Conservation (phyloP, 1,284 basidiomycete species). For the Trichosporon ovoides region DNA sequence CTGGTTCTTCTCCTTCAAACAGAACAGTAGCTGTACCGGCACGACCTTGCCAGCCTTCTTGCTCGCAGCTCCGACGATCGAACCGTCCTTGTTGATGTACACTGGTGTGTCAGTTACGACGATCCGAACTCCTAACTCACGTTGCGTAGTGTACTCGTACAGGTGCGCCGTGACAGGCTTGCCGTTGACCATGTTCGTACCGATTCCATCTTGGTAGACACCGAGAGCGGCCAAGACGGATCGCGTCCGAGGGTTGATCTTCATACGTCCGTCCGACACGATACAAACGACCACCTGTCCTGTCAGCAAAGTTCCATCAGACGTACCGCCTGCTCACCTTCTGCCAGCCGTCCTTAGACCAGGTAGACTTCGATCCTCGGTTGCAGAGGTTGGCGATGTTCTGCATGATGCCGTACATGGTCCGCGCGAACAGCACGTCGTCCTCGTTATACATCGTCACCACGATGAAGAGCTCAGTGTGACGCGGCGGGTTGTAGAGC, state of each 20-base stretch:
- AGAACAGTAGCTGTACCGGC: constrained; percentile 90
- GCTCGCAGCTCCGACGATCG: constrained; percentile 66
- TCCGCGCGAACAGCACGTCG: constrained; percentile 69
- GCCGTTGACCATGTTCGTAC: constrained; percentile 82
- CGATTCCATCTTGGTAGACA: constrained; percentile 80
- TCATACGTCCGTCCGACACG: constrained; percentile 71
- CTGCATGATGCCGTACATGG: constrained; percentile 89
- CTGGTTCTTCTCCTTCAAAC: constrained; percentile 80
- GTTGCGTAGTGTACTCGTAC: constrained; percentile 89
- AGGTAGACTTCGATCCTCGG: constrained; percentile 64
- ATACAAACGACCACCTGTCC: constrained; percentile 53
- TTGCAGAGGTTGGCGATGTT: constrained; percentile 54
- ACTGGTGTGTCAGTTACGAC: constrained; percentile 53
- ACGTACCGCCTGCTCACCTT: constrained; percentile 59
- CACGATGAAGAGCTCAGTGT: constrained; percentile 72
- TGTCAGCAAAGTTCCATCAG: constrained; percentile 50
- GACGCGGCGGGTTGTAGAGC: constrained; percentile 70
- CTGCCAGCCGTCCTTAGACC: constrained; percentile 97
- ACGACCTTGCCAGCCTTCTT: constrained; percentile 57
- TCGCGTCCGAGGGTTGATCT: constrained; percentile 79
- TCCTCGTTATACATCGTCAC: constrained; percentile 79
- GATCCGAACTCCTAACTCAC: constrained; percentile 51
- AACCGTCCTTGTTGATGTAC: constrained; percentile 70
- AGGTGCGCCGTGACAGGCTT: constrained; percentile 85
- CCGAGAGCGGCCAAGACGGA: constrained; percentile 83